A percentile compares a stretch with the other conserved stretches of the same genome.
phyloP scores from a whole-genome alignment of 1,139 yeast genomes.

The Meyerozyma athensensis region DNA sequence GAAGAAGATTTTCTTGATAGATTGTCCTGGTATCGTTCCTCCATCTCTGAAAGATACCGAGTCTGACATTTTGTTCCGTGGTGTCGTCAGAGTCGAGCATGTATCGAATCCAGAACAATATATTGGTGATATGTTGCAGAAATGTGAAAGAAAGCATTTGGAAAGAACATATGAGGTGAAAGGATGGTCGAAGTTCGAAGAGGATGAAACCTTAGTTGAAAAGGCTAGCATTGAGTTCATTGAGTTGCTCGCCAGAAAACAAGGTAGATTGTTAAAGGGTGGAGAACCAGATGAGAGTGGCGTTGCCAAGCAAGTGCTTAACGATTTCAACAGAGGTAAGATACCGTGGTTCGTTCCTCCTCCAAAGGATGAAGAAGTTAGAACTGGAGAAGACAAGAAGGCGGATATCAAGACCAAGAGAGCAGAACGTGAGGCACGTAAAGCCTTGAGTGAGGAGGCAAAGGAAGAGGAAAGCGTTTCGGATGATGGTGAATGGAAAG shows the following conservation, averaged over 20 bases:
- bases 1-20: constrained; percentile 92
- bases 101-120: constrained; percentile 94
- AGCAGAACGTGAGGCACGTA: constrained; percentile 33
- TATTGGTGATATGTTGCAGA: constrained; percentile 78
- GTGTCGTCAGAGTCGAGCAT: constrained; percentile 97
- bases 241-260: constrained; percentile 86
- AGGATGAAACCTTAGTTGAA: constrained; percentile 33
- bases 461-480: constrained; percentile 19
- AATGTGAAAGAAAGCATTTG: constrained; percentile 85
- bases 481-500: constrained; percentile 9
- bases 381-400: constrained; percentile 53
- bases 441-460: constrained; percentile 19
- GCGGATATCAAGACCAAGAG: constrained; percentile 51
- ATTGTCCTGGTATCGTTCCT: constrained; percentile 98
- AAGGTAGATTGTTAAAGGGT: constrained; percentile 89
- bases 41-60: constrained; percentile 87
- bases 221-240: constrained; percentile 73
- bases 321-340: constrained; percentile 94
- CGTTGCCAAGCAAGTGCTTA: constrained; percentile 83
- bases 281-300: constrained; percentile 98
- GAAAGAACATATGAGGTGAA: constrained; percentile 93
- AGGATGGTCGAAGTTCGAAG: constrained; percentile 70
- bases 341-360: constrained; percentile 98
- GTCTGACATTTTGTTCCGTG: constrained; percentile 91
- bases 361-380: constrained; percentile 61